Evolutionary conservation across 2,329 filamentous ascomycete species (phyloP), one percentile per base, ranked within the genome.

Genomic region (Beauveria scarabaeidicola): DNA sequence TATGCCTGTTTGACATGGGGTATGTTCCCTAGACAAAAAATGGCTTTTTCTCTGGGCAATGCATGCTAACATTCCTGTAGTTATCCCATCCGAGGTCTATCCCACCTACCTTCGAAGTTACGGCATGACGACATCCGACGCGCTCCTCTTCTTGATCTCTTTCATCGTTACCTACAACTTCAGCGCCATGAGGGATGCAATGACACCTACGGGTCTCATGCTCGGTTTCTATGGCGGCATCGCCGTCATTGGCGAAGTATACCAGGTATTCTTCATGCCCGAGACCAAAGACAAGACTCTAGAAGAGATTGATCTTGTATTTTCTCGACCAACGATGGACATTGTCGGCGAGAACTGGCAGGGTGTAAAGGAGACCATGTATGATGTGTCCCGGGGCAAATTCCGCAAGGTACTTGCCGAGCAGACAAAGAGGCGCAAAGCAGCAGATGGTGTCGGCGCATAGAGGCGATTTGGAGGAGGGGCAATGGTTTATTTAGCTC

Each of bases 161-260:
- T 90, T 89, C 74, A 78, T 89, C 65, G 85, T 90, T 55, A 90
- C 87, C 10, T 90, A 89, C 77, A 89, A 89, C 77, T 90, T 90
- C 73, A 79, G 80, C 0, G 77, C 78, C 10, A 90, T 90, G 87
- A 82, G 87, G 70, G 69, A 80, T 0, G 81, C 82, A n/a, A 87
- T 90, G 80, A 81, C 78, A 8, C 77, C 73, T 38, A 88, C 85
- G 1, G 87, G 87, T 10, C 75, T 90, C 0, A 77, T 82, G 0
- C 78, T 90, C 0, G 87, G 87, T 3, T 90, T 90, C 72, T 90
- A 89, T 69, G 87, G 87, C 5, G 87, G 87, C 17, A 89, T 90
- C 58, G 87, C 87, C 0, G 78, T 87, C 0, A 10, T 90, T 0
- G 87, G 86, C 13, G 88, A 85, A 81, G 75, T 88, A 65, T 90